Evolutionary conservation across 1,284 basidiomycete species (phyloP).

Genomic region (Tilletia caries): DNA sequence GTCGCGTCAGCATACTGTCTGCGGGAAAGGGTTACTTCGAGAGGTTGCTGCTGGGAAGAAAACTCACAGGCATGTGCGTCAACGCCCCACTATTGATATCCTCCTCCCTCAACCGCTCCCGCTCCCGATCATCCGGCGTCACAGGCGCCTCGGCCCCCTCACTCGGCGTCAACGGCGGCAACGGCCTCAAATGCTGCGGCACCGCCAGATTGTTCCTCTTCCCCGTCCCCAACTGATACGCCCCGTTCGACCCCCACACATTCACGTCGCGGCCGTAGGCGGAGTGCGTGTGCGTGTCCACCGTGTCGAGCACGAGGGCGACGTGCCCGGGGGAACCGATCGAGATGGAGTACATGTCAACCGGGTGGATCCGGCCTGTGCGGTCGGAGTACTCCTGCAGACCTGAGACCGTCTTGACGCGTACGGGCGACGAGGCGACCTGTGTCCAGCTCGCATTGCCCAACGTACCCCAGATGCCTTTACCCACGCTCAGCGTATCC

Average conservation of each 20-base stretch:
- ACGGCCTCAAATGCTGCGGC: conserved; percentile 62
- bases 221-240: conserved; percentile 65
- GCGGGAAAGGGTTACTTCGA: background rate
- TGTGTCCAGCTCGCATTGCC: conserved; percentile 77
- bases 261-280: conserved; percentile 60
- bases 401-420: conserved; percentile 77
- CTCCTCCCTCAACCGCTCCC: conserved; percentile 29
- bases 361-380: conserved; percentile 66
- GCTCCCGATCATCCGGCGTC: conserved; percentile 19
- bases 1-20: background rate
- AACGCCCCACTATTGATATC: conserved; percentile 40
- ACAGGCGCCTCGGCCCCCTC: background rate
- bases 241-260: conserved; percentile 56
- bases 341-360: conserved; percentile 68
- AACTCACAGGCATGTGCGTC: conserved; percentile 39
- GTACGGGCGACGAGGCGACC: conserved; percentile 68
- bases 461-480: conserved; percentile 80
- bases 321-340: conserved; percentile 67
- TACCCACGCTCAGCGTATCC: conserved; percentile 76
- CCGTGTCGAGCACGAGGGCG: conserved; percentile 46
- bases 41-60: background rate
- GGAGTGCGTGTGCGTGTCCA: conserved; percentile 35
- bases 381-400: conserved; percentile 58
- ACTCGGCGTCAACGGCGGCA: conserved; percentile 51
- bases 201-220: conserved; percentile 70